Evolutionary conservation across 805 yeast genomes (phyloP), one percentile per base, ranked within the genome.

Genomic region (Candida nemodendra): DNA sequence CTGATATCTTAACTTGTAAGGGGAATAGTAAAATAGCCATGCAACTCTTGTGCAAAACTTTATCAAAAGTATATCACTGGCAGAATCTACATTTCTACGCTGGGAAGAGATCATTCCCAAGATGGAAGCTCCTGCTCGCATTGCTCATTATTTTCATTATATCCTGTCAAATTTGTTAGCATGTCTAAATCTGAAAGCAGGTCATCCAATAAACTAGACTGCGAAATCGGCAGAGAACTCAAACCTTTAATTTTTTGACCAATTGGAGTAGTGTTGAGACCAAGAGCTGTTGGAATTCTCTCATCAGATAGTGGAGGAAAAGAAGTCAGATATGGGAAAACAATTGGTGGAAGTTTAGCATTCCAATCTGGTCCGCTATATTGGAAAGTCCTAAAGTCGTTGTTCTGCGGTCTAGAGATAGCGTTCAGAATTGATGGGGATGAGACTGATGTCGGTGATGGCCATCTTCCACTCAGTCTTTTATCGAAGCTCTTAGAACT

Each of bases 151-250:
- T 23, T 32, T 12, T 42, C 46, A 7, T 36, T 36, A 13, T 32
- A 32, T 5, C 42, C 43, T 6, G 45, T 31, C 17, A 41, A 30
- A 2, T 47, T 45, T 12, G 45, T 25, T 9, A 47, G 34, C 8
- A 41, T 41, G 19, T 42, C 46, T 23, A 47, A 39, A 19, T 47
- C 51, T 12, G 48, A 41, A 5, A 42, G 24, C 29, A 45, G 15
- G 13, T 47, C 48, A n/a, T 47, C 47, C 15, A 41, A 13, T 3
- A 48, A 44, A 5, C 28, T 24, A 9, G 13, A 13, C n/a, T 38
- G 39, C 30, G 42, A 30, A 4, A 30, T 16, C 17, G 35, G 19
- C 5, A 29, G 15, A 13, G 39, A 45, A n/a, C 32, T 32, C 9
- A 32, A 31, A 11, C 18, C 36, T 11, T 31, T 26, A 16, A 17